Base-by-base conservation (phyloP, 257 asterid genomes). In the Solanum chmielewskii region DNA sequence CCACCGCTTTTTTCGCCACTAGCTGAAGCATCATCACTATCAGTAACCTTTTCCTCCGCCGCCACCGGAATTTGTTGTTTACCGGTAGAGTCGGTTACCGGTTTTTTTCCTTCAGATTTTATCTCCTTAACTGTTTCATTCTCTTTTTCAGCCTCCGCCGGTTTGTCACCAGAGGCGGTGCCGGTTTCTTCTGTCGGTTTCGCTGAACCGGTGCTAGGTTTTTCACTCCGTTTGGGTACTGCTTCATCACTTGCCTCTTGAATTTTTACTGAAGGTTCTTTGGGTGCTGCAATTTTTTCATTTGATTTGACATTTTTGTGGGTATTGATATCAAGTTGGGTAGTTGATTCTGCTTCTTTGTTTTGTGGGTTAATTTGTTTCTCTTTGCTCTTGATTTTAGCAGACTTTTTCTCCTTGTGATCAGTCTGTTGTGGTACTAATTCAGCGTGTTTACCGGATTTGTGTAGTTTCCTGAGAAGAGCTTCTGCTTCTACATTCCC, bases 381-480 rank as follows among this genome's bases (percentile, higher is more conserved):
- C 56, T 86, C 90, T 78, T 88, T 89, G 44, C 81, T 59, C 35
- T 88, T 83, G 29, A 76, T 25, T 25, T 83, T 80, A 2, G 47
- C n/a, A 23, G 87, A 6, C 11, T 35, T 85, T 25, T 87, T 88
- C 59, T 89, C 90, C 59, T 25, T 87, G 31, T 85, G 87, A 39
- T 86, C 83, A 5, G 68, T n/a, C 3, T 62, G 85, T 47, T 91
- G 90, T 4, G 96, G 97, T 95, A 93, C 90, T 66, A 93, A 81
- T 84, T 92, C 93, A 3, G 97, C 98, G 11, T 91, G 91, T 83
- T 93, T 93, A 11, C 98, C 94, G 66, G 95, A 89, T 75, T 93
- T 95, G 0, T 9, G 86, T 33, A 95, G 86, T 86, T 91, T 93
- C 56, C 81, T 88, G 9, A 93, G 62, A 42, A 95, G 70, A 78